Percentiles rank a stretch among this genome's conserved stretches.
Evolutionary conservation across 2,329 filamentous ascomycete species (phyloP).

Genomic region (Penicillium sp.): DNA sequence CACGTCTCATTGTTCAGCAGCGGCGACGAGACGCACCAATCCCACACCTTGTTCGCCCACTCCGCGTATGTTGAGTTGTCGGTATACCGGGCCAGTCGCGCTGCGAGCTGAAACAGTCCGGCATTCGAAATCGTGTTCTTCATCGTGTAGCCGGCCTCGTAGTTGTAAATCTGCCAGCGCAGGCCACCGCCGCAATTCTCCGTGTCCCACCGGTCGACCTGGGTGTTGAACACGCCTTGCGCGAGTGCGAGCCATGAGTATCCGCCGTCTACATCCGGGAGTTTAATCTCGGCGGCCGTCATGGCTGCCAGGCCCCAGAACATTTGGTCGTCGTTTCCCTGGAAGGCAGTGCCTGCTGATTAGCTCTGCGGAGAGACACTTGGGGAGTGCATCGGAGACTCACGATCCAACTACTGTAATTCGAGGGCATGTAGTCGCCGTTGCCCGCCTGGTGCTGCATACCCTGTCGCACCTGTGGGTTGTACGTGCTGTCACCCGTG

Average conservation of each 20-base stretch:
- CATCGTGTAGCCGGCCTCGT: slow-evolving; percentile 40
- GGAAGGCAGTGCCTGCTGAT: not conserved
- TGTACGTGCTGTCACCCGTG: slow-evolving; percentile 48
- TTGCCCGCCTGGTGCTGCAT: slow-evolving; percentile 46
- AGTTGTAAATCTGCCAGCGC: slow-evolving; percentile 40
- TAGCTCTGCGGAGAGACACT: not conserved
- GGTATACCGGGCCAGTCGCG: slow-evolving; percentile 39
- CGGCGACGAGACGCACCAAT: slow-evolving; percentile 59
- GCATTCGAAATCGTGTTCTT: slow-evolving; percentile 42
- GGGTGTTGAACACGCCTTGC: slow-evolving; percentile 81
- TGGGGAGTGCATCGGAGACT: not conserved
- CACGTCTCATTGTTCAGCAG: slow-evolving; percentile 54
- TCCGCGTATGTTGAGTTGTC: slow-evolving; percentile 44
- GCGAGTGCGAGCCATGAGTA: slow-evolving; percentile 79
- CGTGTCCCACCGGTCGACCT: slow-evolving; percentile 72
- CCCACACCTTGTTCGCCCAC: slow-evolving; percentile 72
- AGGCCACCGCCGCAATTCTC: slow-evolving; percentile 72
- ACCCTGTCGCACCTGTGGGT: slow-evolving; percentile 41
- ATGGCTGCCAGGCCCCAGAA: slow-evolving; percentile 64
- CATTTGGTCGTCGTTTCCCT: slow-evolving; percentile 63
- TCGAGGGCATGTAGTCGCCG: slow-evolving; percentile 47
- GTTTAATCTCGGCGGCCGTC: slow-evolving; percentile 57
- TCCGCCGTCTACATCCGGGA: slow-evolving; percentile 51
- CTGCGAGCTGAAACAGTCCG: slow-evolving; percentile 38
- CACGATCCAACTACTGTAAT: slow-evolving; percentile 36